phyloP scores from a whole-genome alignment of 2,329 filamentous ascomycete species.

The Aspergillus fumigatiaffinis region DNA sequence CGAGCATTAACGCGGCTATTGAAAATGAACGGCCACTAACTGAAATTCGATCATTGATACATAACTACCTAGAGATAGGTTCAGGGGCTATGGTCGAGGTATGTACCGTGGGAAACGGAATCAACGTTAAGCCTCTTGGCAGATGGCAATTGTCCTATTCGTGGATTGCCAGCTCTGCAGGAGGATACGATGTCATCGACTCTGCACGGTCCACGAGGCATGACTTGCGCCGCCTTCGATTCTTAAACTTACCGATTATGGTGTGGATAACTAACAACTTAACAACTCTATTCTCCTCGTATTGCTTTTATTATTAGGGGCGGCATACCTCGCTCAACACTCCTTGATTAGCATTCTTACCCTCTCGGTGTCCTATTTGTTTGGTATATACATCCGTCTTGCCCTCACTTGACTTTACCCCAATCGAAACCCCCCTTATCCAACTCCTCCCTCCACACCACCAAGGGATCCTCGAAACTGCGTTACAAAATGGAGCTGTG shows the following conservation, averaged over 20 bases:
- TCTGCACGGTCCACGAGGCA: constrained; percentile 24
- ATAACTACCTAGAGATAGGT: background rate
- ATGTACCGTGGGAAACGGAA: constrained; percentile 9
- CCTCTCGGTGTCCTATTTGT: background rate
- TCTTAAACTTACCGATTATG: background rate
- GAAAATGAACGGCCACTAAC: background rate
- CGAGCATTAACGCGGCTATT: background rate
- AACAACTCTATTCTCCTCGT: too few relatives aligned
- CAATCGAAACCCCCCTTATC: constrained; percentile 40
- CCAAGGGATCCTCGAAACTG: constrained; percentile 4
- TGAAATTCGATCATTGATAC: background rate
- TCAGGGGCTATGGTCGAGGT: constrained; percentile 11
- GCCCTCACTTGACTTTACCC: background rate
- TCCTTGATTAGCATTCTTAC: background rate
- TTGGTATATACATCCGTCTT: background rate
- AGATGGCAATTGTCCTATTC: constrained; percentile 56
- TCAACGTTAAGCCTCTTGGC: constrained; percentile 12
- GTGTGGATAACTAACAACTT: background rate
- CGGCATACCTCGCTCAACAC: background rate
- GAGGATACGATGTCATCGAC: constrained; percentile 33
- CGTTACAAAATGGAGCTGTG: constrained; percentile 52
- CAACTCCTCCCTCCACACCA: constrained; percentile 4
- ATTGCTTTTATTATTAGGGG: background rate
- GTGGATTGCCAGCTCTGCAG: constrained; percentile 23
- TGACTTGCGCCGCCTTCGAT: constrained; percentile 10